phyloP scores from a whole-genome alignment of 345 rosid genomes.

The Eucalyptus tenuipes region DNA sequence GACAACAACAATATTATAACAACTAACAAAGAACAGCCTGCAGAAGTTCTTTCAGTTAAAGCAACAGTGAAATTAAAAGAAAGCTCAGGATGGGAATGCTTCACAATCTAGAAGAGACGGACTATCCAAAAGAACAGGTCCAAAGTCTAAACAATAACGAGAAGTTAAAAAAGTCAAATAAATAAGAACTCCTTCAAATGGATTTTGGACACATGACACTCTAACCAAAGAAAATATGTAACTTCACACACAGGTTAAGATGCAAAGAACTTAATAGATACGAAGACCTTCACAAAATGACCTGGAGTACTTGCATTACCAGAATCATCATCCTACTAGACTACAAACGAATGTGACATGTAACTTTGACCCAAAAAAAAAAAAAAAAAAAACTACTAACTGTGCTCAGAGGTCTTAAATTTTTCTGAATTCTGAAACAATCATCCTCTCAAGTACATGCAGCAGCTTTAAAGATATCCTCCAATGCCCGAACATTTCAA shows the following conservation, averaged over 20 bases:
- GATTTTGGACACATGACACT: background rate
- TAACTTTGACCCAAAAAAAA: background rate
- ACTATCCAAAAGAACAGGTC: background rate
- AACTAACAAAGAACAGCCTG: background rate
- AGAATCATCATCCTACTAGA: background rate
- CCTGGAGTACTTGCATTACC: background rate
- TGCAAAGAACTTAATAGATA: background rate
- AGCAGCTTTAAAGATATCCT: background rate
- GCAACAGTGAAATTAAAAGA: background rate
- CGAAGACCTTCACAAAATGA: background rate
- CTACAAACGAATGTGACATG: background rate
- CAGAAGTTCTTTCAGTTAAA: background rate
- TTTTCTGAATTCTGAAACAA: background rate
- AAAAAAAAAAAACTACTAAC: background rate
- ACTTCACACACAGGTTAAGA: background rate
- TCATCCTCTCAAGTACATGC: background rate
- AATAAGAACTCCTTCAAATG: background rate
- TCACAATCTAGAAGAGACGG: background rate
- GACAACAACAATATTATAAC: background rate
- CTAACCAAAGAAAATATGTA: background rate
- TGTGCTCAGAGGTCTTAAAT: background rate
- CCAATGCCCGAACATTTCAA: background rate
- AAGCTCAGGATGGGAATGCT: background rate
- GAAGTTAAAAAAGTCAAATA: background rate
- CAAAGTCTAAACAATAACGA: background rate